A percentile compares a stretch with the other conserved stretches of the same genome.
Conservation (phyloP, 2,329 filamentous ascomycete species). For the Pseudocercospora cruenta region DNA sequence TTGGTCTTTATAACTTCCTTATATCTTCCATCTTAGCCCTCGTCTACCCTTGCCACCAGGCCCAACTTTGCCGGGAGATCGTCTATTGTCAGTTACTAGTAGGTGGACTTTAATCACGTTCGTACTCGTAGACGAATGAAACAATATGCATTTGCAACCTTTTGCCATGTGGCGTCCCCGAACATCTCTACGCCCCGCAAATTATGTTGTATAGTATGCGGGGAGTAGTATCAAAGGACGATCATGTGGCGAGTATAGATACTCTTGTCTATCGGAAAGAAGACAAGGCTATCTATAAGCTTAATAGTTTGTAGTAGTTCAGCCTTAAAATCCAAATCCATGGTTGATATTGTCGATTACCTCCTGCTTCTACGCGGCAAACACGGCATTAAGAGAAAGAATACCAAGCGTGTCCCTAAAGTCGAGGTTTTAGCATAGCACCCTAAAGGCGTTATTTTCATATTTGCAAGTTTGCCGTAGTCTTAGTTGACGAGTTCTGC, state of each 20-base stretch:
- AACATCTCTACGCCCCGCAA: neutral
- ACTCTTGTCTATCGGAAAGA: neutral
- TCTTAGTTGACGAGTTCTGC: neutral
- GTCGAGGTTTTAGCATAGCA: neutral
- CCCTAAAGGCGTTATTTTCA: neutral
- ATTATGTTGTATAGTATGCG: neutral
- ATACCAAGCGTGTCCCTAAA: neutral
- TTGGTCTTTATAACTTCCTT: neutral
- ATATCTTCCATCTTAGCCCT: neutral
- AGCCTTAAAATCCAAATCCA: neutral
- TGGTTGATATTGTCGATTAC: neutral
- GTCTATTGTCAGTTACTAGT: neutral
- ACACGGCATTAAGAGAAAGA: neutral
- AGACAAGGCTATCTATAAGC: neutral
- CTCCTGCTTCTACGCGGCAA: neutral
- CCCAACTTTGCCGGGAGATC: neutral
- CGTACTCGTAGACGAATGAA: conserved; percentile 1
- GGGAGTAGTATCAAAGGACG: neutral
- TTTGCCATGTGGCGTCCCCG: neutral
- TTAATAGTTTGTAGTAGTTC: neutral
- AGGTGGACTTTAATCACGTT: neutral
- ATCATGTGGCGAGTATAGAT: neutral
- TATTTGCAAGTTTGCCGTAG: neutral
- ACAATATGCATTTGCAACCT: neutral
- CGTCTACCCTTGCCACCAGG: neutral